Conservation (phyloP, 2,329 filamentous ascomycete genomes). For the Phyllosticta ampelicida region DNA sequence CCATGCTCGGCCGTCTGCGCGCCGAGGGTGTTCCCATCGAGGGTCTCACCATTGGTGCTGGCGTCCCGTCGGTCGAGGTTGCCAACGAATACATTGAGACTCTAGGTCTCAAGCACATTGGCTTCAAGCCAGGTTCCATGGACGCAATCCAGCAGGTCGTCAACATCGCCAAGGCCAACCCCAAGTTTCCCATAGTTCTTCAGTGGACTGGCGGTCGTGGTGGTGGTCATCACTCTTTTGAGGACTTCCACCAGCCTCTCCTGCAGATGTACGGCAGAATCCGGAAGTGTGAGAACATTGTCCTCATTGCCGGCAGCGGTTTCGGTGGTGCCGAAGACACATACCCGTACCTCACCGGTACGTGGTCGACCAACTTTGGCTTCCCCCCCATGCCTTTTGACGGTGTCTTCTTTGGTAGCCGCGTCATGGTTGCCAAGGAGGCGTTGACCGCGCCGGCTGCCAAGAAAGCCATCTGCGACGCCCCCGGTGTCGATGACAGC, state of each 20-base stretch:
- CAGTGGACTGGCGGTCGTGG: conserved; percentile 42
- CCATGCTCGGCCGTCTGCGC: conserved; percentile 37
- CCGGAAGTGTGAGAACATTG: conserved; percentile 35
- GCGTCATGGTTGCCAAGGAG: conserved; percentile 39
- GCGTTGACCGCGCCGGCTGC: conserved; percentile 33
- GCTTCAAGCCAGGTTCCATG: conserved; percentile 38
- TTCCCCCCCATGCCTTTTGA: conserved; percentile 39
- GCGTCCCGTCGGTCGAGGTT: conserved; percentile 38
- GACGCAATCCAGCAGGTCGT: conserved; percentile 37
- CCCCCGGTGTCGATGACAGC: conserved; percentile 31
- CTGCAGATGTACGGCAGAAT: conserved; percentile 36
- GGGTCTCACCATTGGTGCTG: conserved; percentile 38
- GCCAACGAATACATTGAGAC: conserved; percentile 48
- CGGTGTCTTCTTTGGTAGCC: conserved; percentile 36
- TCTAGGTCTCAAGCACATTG: conserved; percentile 37
- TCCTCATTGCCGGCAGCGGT: conserved; percentile 38
- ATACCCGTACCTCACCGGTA: conserved; percentile 37
- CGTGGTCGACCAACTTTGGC: conserved; percentile 34
- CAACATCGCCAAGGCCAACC: conserved; percentile 37
- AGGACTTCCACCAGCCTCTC: conserved; percentile 41
- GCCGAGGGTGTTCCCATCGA: conserved; percentile 37
- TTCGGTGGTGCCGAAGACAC: conserved; percentile 39
- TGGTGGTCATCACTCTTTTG: conserved; percentile 40
- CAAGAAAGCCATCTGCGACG: conserved; percentile 36
- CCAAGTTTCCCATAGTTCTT: conserved; percentile 35